These are phyloP conservation scores for Curvularia eragrostidis DNA, from an alignment of 2,329 filamentous ascomycete genomes.

Conservation along the genomic window DNA sequence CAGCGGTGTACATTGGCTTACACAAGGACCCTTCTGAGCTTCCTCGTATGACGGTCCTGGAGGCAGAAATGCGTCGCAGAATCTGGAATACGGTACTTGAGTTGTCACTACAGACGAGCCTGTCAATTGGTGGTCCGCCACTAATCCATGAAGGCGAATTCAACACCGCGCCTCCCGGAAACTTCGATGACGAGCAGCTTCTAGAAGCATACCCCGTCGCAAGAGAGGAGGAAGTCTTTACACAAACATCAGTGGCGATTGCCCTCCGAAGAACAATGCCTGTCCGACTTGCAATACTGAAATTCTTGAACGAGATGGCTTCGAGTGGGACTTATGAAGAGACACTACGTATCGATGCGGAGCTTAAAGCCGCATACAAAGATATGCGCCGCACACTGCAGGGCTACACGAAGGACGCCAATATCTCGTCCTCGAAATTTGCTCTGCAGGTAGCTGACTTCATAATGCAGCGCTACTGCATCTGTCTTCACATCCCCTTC, in stretches of 20 bases:
- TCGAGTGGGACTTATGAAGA: constrained; percentile 36
- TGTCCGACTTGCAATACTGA: constrained; percentile 46
- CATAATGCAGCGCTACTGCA: constrained; percentile 38
- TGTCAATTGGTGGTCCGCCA: constrained; percentile 47
- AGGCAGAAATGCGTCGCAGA: constrained; percentile 41
- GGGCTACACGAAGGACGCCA: constrained; percentile 3
- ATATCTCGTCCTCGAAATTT: constrained; percentile 16
- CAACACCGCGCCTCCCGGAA: constrained; percentile 48
- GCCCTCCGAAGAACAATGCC: constrained; percentile 49
- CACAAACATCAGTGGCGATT: constrained; percentile 47
- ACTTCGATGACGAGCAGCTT: constrained; percentile 53
- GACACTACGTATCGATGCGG: constrained; percentile 34
- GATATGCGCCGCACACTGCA: constrained; percentile 27
- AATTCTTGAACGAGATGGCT: constrained; percentile 37
- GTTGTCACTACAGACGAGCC: constrained; percentile 47
- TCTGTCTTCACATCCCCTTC: constrained; percentile 36
- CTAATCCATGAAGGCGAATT: constrained; percentile 47
- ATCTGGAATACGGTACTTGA: constrained; percentile 49
- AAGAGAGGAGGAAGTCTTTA: constrained; percentile 38
- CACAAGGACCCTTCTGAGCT: constrained; percentile 50
- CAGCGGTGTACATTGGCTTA: constrained; percentile 51
- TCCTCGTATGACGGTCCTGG: constrained; percentile 29
- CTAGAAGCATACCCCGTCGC: constrained; percentile 32
- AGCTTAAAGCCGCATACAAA: constrained; percentile 32
- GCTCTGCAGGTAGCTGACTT: constrained; percentile 33